phyloP scores from a whole-genome alignment of 495 filamentous ascomycete species.

The Aspergillus mulundensis region DNA sequence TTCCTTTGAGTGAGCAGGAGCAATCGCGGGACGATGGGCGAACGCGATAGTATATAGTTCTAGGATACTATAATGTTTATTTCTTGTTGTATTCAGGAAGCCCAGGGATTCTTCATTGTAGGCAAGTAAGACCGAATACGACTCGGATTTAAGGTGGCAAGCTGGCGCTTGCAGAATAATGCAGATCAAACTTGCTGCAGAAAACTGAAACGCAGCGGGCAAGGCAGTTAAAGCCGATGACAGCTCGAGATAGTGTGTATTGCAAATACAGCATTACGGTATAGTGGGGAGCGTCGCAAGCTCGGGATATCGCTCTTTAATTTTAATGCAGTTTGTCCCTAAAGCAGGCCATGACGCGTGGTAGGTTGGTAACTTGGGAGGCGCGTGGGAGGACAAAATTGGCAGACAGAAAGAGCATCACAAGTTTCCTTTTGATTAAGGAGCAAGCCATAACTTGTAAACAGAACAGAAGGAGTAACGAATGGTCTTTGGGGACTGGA shows the following conservation, averaged over 20 bases:
- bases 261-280: background rate
- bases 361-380: background rate
- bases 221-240: background rate
- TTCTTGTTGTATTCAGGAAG: background rate
- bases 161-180: background rate
- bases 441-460: background rate
- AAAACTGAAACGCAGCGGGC: background rate
- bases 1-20: conserved; percentile 27
- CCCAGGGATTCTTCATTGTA: background rate
- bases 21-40: background rate
- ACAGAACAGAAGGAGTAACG: background rate
- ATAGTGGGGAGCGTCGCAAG: conserved; percentile 7
- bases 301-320: background rate
- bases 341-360: background rate
- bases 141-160: background rate
- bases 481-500: background rate
- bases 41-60: background rate
- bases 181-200: background rate
- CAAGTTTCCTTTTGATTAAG: background rate
- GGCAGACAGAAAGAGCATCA: background rate
- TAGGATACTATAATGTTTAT: background rate
- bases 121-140: background rate
- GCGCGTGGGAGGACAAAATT: background rate
- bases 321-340: background rate
- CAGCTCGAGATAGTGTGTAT: background rate